phyloP scores from a whole-genome alignment of 176 grass and related monocot genomes.

The Cocos nucifera region DNA sequence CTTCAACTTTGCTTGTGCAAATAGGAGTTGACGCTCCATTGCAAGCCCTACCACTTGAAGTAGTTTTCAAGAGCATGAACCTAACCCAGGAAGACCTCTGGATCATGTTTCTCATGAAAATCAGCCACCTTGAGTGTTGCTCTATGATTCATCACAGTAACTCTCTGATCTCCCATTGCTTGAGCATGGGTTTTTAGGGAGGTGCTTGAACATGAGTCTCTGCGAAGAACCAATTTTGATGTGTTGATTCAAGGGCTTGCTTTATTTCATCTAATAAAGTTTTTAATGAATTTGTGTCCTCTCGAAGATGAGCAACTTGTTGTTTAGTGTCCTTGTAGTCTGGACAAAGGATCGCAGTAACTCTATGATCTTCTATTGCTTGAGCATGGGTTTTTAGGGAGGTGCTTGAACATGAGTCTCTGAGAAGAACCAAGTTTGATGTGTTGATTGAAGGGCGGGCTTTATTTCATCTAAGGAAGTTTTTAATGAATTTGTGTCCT shows the following conservation, averaged over 20 bases:
- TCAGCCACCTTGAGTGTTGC: background rate
- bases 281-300: background rate
- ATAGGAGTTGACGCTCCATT: background rate
- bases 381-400: background rate
- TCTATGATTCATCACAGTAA: background rate
- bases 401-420: too few relatives aligned
- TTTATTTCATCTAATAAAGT: background rate
- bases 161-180: background rate
- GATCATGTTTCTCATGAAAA: background rate
- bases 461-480: background rate
- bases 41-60: background rate
- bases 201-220: too few relatives aligned
- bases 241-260: background rate
- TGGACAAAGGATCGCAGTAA: background rate
- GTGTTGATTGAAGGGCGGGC: background rate
- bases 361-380: background rate
- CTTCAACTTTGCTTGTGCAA: background rate
- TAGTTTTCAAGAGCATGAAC: background rate
- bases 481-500: background rate
- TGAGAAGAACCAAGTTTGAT: too few relatives aligned
- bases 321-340: background rate
- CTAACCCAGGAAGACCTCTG: background rate
- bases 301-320: background rate
- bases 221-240: too few relatives aligned
- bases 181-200: background rate